phyloP scores from a whole-genome alignment of 2,329 filamentous ascomycete genomes.

The Xylaria sp. region DNA sequence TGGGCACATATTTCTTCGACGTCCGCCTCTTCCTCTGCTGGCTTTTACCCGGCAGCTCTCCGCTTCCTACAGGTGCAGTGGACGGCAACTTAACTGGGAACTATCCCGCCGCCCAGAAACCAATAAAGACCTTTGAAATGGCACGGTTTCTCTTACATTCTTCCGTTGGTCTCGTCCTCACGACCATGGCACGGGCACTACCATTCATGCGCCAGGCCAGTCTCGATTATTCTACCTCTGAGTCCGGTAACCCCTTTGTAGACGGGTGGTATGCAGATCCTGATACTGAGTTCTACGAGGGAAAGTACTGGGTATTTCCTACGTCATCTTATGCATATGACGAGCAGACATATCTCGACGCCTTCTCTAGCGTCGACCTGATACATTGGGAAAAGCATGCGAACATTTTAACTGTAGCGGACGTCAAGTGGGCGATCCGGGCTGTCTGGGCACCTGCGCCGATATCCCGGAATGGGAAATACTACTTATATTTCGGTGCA shows the following conservation, averaged over 20 bases:
- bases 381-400: conserved; percentile 61
- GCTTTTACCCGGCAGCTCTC: conserved; percentile 16
- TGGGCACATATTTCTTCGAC: conserved; percentile 1
- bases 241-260: conserved; percentile 61
- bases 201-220: conserved; percentile 14
- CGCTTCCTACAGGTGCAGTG: neutral
- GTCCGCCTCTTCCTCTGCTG: conserved; percentile 12
- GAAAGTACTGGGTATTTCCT: conserved; percentile 61
- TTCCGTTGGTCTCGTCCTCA: conserved; percentile 11
- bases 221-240: conserved; percentile 54
- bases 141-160: conserved; percentile 6
- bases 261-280: conserved; percentile 64
- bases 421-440: conserved; percentile 57
- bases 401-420: conserved; percentile 55
- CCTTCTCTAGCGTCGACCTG: conserved; percentile 62
- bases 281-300: conserved; percentile 59
- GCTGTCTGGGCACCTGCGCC: conserved; percentile 63
- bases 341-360: conserved; percentile 62
- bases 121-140: conserved; percentile 18
- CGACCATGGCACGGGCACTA: conserved; percentile 28
- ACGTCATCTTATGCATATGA: conserved; percentile 59
- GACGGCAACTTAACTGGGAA: conserved; percentile 11
- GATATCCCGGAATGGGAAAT: conserved; percentile 56
- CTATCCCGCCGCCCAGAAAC: neutral
- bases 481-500: conserved; percentile 63